phyloP scores from a whole-genome alignment of 129 eudicot genomes.

The Flaveria linearis region DNA sequence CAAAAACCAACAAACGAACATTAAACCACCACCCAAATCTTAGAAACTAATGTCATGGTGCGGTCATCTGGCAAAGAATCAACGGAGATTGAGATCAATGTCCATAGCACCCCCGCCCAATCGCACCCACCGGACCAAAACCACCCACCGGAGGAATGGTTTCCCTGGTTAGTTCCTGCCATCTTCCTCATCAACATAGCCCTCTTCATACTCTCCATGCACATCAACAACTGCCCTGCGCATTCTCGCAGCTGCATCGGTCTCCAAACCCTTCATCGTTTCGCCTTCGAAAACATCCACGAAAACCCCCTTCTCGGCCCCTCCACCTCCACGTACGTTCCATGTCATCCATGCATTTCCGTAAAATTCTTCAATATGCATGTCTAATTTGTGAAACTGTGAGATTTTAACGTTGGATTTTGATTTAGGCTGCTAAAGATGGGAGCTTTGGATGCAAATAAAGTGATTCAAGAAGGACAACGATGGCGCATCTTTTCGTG shows the following conservation, averaged over 20 bases:
- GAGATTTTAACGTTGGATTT: neutral
- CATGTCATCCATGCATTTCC: neutral
- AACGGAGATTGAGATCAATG: conserved; percentile 39
- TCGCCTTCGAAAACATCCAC: conserved; percentile 52
- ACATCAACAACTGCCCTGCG: conserved; percentile 61
- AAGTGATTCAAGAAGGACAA: conserved; percentile 52
- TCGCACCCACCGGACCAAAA: conserved; percentile 7
- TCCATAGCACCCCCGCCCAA: conserved; percentile 26
- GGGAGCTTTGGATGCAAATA: conserved; percentile 64
- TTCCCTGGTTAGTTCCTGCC: conserved; percentile 64
- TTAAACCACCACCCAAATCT: conserved; percentile 22
- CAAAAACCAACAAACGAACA: neutral
- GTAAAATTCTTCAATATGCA: neutral
- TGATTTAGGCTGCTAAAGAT: conserved; percentile 47
- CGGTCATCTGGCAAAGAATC: conserved; percentile 30
- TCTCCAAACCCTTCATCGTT: conserved; percentile 39
- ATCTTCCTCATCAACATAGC: conserved; percentile 42
- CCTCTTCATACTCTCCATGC: conserved; percentile 52
- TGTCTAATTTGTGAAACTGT: neutral
- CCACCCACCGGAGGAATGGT: conserved; percentile 36
- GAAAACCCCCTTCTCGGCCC: conserved; percentile 93
- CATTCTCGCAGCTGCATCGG: conserved; percentile 50
- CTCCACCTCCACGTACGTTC: conserved; percentile 61
- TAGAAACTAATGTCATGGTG: conserved; percentile 30
- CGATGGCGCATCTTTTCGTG: conserved; percentile 62